These are phyloP conservation scores for Penicillium occitanis DNA, from an alignment of 2,329 filamentous ascomycete species.

Conservation along the genomic window DNA sequence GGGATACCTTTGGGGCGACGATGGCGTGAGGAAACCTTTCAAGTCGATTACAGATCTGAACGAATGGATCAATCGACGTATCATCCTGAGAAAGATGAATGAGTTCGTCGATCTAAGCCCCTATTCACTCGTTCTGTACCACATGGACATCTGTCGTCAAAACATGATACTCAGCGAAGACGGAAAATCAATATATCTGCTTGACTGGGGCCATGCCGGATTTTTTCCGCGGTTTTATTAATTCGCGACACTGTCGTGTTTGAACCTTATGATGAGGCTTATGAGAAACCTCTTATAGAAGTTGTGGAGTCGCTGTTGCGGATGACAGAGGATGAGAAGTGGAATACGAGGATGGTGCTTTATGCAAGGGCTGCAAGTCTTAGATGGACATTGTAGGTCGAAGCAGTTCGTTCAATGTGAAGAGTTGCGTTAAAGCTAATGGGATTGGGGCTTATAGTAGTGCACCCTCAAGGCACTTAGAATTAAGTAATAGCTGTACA, in stretches of 20 bases:
- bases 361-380: slow-evolving; percentile 23
- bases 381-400: slow-evolving; percentile 24
- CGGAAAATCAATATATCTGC: slow-evolving; percentile 25
- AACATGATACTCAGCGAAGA: slow-evolving; percentile 31
- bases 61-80: slow-evolving; percentile 2
- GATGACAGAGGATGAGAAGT: slow-evolving; percentile 28
- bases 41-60: slow-evolving; percentile 11
- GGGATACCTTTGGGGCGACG: slow-evolving; percentile 28
- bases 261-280: slow-evolving; percentile 24
- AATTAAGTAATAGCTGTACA: no score
- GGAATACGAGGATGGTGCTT: slow-evolving; percentile 24
- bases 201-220: slow-evolving; percentile 29
- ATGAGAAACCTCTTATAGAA: slow-evolving; percentile 23
- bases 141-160: slow-evolving; percentile 29
- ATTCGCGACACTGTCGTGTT: slow-evolving; percentile 23
- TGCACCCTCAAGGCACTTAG: no score
- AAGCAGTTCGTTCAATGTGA: background rate
- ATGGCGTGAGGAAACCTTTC: slow-evolving; percentile 22
- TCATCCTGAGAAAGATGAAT: slow-evolving; percentile 22
- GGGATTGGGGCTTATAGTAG: no score
- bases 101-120: slow-evolving; percentile 26
- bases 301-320: slow-evolving; percentile 20
- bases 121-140: slow-evolving; percentile 30
- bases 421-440: slow-evolving; percentile 3
- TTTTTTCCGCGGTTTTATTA: slow-evolving; percentile 30